Base-by-base conservation (phyloP, 306 rosid species). In the Corylus avellana region DNA sequence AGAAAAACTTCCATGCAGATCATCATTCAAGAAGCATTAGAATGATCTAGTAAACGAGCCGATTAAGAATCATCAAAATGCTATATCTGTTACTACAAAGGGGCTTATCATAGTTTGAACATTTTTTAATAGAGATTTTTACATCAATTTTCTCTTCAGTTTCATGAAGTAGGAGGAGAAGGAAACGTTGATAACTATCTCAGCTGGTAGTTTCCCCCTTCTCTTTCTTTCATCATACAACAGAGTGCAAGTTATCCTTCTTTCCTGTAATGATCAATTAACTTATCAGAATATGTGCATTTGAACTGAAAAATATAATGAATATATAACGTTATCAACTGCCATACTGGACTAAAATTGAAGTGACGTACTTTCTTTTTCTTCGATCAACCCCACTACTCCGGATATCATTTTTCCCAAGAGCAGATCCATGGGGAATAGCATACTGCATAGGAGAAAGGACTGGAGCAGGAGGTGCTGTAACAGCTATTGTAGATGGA, bases 401-500 rank as follows among this genome's bases (percentile, higher is more conserved):
- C 87, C 97, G 89, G 86, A 88, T 79, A 73, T 95, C 97, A 55
- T 74, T 85, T 86, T 93, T 95, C 14, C 84, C 78, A 53, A 87
- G 83, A 51, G 89, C 77, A 25, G 97, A 85, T 72, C 93, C 94
- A 72, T 91, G 77, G 50, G 92, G 84, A 6, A 88, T 74, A 37
- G 90, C 91, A 85, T 84, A 95, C 49, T 90, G 94, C 94, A 95
- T 92, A 3, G 98, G 90, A 54, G 97, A 91, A 81, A 74, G 91
- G 62, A 84, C 89, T 68, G 91, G 87, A 79, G 90, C 61, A 69
- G 97, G 81, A 51, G 92, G 58, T 56, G 80, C 84, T 55, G 97
- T 75, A 59, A 69, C 84, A 4, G 90, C 74, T 66, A 79, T 79
- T 73, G 84, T 86, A 5, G 96, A 84, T 17, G 91, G 94, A 63